These are phyloP conservation scores for Neophaeococcomyces mojaviensis DNA, from an alignment of 2,329 filamentous ascomycete genomes.

Conservation along the genomic window DNA sequence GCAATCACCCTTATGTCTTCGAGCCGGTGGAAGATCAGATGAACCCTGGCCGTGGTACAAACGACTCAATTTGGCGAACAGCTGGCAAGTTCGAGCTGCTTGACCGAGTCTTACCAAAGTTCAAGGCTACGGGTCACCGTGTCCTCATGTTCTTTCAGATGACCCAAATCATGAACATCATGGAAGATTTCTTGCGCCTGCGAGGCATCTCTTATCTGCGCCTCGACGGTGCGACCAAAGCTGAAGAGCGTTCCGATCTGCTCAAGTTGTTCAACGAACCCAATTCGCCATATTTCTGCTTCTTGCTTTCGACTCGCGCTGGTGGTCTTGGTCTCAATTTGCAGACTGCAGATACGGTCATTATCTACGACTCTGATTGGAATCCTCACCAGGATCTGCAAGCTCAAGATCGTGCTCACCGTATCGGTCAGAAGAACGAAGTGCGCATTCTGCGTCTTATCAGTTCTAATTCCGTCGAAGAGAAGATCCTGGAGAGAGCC, in stretches of 20 bases:
- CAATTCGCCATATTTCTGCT: constrained; percentile 90
- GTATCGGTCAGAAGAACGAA: constrained; percentile 99
- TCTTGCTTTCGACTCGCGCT: constrained; percentile 94
- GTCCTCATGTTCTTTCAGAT: constrained; percentile 99
- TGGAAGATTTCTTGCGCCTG: constrained; percentile 93
- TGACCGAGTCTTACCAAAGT: constrained; percentile 88
- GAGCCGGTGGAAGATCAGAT: constrained; percentile 97
- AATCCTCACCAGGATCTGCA: constrained; percentile 99
- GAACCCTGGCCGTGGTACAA: constrained; percentile 81
- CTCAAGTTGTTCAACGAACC: constrained; percentile 84
- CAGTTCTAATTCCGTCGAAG: constrained; percentile 93
- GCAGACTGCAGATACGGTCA: constrained; percentile 96
- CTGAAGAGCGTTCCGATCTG: constrained; percentile 89
- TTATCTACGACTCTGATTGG: constrained; percentile 99
- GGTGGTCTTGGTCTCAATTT: constrained; percentile 95
- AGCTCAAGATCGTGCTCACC: constrained; percentile 98
- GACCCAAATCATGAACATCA: constrained; percentile 99
- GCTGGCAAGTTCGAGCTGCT: constrained; percentile 95
- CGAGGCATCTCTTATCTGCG: constrained; percentile 79
- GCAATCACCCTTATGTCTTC: constrained; percentile 98
- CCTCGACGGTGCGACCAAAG: constrained; percentile 93
- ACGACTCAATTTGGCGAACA: constrained; percentile 90
- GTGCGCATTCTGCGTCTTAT: constrained; percentile 93
- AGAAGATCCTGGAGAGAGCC: constrained; percentile 94
- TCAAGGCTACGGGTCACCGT: constrained; percentile 81